These are phyloP conservation scores for Onygenales sp. DNA, from an alignment of 2,329 filamentous ascomycete species.

Conservation along the genomic window DNA sequence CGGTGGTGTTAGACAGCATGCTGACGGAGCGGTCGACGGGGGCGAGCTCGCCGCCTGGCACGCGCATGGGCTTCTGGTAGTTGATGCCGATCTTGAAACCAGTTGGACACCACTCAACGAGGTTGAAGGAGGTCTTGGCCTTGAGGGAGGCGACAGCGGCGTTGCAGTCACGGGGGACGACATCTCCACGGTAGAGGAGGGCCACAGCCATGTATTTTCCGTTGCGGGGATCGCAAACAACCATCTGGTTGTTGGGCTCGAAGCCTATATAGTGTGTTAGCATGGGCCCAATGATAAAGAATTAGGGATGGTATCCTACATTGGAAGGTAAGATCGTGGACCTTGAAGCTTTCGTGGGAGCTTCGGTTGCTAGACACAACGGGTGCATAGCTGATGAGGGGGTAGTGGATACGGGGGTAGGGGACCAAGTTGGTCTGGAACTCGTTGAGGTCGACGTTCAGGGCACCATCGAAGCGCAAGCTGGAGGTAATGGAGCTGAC, in stretches of 20 bases:
- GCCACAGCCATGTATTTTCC: slow-evolving; percentile 63
- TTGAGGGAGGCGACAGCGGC: slow-evolving; percentile 53
- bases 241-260: slow-evolving; percentile 62
- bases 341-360: slow-evolving; percentile 80
- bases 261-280: slow-evolving; percentile 38
- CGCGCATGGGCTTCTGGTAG: slow-evolving; percentile 49
- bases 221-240: slow-evolving; percentile 56
- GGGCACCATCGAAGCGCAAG: slow-evolving; percentile 55
- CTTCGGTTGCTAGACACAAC: slow-evolving; percentile 62
- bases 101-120: slow-evolving; percentile 61
- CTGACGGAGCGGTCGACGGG: slow-evolving; percentile 46
- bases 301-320: slow-evolving; percentile 32
- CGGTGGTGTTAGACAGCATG: slow-evolving; percentile 60
- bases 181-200: slow-evolving; percentile 57
- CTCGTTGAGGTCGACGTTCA: slow-evolving; percentile 60
- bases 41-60: slow-evolving; percentile 46
- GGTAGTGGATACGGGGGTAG: slow-evolving; percentile 59
- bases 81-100: slow-evolving; percentile 63
- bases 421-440: slow-evolving; percentile 63
- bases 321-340: slow-evolving; percentile 61
- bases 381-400: slow-evolving; percentile 56
- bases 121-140: slow-evolving; percentile 54
- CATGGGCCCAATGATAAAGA: slow-evolving; percentile 6
- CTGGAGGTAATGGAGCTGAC: slow-evolving; percentile 59
- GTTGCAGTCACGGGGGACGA: slow-evolving; percentile 53